Base-by-base conservation (phyloP, 306 rosid genomes). In the Alnus rubra region DNA sequence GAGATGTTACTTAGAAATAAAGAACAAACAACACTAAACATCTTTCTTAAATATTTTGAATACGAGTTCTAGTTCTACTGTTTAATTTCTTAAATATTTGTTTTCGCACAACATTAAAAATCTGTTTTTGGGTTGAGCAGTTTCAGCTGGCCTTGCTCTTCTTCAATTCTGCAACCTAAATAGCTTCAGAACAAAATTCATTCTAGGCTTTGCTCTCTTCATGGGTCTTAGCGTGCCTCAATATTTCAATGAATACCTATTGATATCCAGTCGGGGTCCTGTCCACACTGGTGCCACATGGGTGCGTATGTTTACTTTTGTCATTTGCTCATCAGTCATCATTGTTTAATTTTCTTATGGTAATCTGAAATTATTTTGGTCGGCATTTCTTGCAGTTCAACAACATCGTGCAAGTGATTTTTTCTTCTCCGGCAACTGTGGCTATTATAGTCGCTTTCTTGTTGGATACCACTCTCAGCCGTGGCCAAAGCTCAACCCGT, bases 111-210 rank as follows among this genome's bases (percentile, higher is more conserved):
- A 47, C 19, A 5, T 30, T 71, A 4, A 19, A 63, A 69, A 73
- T 67, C 55, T 74, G 73, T 58, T 65, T 79, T 18, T 54, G 9
- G 45, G 74, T 60, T 60, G 77, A 82, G 82, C 97, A 94, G 98
- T 80, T 69, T 79, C 94, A 31, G 93, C 84, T 49, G 98, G 97
- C 64, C 94, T 95, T 73, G 81, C 88, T 39, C 67, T 86, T 71
- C 93, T 95, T 64, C 98, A 95, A 71, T 92, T 90, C 89, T 90
- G 96, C 90, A 90, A 92, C 83, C 86, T 91, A 28, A 95, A 92
- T 83, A 92, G 98, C 89, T 84, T 30, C 76, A 85, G 98, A 84
- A 42, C 92, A 74, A 82, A 67, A 86, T 88, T 95, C 89, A 89
- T 91, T 30, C 52, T 92, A 0, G 98, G 97, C 30, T 89, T 92